These are phyloP conservation scores for Celoporthe dispersa DNA, from an alignment of 2,329 filamentous ascomycete species.

Conservation along the genomic window DNA sequence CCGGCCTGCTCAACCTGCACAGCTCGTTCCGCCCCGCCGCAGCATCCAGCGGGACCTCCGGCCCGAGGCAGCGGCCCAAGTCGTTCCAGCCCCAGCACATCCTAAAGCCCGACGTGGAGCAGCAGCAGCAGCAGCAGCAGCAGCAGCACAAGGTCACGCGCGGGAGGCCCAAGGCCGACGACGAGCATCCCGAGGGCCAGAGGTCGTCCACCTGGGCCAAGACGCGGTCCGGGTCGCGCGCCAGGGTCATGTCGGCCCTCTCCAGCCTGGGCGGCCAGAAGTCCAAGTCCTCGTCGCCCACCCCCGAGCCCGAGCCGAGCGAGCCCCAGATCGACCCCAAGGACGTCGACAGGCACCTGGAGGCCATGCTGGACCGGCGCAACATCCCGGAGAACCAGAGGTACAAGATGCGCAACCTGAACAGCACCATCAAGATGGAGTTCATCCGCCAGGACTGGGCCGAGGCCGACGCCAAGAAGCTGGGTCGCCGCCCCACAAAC, in stretches of 20 bases:
- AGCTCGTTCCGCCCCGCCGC: conserved; percentile 29
- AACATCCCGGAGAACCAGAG: conserved; percentile 95
- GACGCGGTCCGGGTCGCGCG: conserved; percentile 47
- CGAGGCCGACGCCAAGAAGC: conserved; percentile 61
- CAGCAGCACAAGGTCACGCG: conserved; percentile 23
- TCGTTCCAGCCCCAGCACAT: conserved; percentile 51
- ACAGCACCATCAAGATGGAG: conserved; percentile 89
- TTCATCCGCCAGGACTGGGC: conserved; percentile 90
- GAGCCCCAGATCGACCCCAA: conserved; percentile 59
- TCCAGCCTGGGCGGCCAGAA: conserved; percentile 44
- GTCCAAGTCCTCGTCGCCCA: conserved; percentile 40
- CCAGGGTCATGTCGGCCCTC: conserved; percentile 45
- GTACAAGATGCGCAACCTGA: conserved; percentile 91
- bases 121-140: conserved; percentile 15
- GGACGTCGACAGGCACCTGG: conserved; percentile 61
- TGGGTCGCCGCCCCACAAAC: conserved; percentile 49
- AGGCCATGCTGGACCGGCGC: conserved; percentile 75
- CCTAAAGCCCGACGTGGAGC: conserved; percentile 32
- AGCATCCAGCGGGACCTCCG: conserved; percentile 20
- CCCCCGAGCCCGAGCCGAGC: conserved; percentile 43
- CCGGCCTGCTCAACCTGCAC: conserved; percentile 29
- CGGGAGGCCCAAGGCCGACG: conserved; percentile 29
- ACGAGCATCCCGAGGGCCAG: conserved; percentile 20
- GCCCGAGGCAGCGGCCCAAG: conserved; percentile 52
- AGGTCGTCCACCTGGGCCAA: conserved; percentile 35